Evolutionary conservation across 768 basidiomycete species (phyloP).

Genomic region (Mycena pura): DNA sequence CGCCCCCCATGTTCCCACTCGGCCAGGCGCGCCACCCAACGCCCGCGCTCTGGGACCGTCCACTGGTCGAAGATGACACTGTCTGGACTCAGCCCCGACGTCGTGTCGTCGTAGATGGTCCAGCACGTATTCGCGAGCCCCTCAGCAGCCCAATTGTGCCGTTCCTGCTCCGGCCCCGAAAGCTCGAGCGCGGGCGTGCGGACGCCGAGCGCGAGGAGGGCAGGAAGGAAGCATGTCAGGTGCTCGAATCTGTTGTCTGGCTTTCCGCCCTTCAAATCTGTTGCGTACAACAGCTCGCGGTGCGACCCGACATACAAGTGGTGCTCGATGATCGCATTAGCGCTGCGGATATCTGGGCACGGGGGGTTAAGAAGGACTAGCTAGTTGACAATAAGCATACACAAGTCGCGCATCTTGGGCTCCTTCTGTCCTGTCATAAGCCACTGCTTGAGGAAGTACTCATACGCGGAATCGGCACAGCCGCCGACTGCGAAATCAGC

Average conservation of each 20-base stretch:
- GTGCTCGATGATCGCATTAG: conserved; percentile 56
- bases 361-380: conserved; percentile 41
- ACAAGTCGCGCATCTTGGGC: conserved; percentile 57
- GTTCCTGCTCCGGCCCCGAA: conserved; percentile 33
- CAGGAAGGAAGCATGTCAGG: conserved; percentile 70
- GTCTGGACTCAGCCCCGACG: conserved; percentile 58
- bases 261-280: conserved; percentile 44
- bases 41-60: conserved; percentile 19
- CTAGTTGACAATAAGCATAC: conserved; percentile 50
- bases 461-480: conserved; percentile 69
- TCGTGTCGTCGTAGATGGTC: conserved; percentile 56
- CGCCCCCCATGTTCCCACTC: conserved; percentile 37
- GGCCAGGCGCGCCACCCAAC: conserved; percentile 32
- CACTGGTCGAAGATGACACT: conserved; percentile 28
- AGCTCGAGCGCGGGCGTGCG: conserved; percentile 42
- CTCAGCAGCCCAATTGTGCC: conserved; percentile 53
- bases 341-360: conserved; percentile 51
- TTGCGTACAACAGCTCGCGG: conserved; percentile 64
- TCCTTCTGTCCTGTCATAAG: conserved; percentile 63
- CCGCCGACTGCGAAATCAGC: conserved; percentile 59
- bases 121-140: conserved; percentile 55
- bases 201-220: conserved; percentile 64
- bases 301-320: conserved; percentile 60
- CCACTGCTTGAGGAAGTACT: conserved; percentile 76
- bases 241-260: conserved; percentile 62